These are phyloP conservation scores for Ophiosphaerella korrae DNA, from an alignment of 2,329 filamentous ascomycete genomes.

Conservation along the genomic window DNA sequence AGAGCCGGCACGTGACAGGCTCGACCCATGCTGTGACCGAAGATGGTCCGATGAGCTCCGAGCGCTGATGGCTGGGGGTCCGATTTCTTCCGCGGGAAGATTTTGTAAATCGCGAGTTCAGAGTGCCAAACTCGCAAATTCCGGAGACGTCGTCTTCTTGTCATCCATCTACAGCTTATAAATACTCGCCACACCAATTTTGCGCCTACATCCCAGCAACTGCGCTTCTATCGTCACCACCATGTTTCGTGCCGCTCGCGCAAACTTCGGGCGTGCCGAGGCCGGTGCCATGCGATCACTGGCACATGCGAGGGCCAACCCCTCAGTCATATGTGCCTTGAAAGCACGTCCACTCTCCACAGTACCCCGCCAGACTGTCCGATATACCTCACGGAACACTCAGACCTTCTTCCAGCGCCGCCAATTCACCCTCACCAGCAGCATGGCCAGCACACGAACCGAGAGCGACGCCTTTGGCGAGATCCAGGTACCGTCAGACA, in stretches of 20 bases:
- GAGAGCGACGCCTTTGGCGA: conserved; percentile 99
- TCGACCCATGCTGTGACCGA: neutral
- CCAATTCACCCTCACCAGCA: conserved; percentile 40
- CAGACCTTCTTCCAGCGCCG: conserved; percentile 28
- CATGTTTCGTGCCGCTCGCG: conserved; percentile 44
- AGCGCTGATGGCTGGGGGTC: neutral
- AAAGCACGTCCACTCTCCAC: conserved; percentile 36
- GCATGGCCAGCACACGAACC: conserved; percentile 65
- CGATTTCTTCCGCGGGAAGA: conserved; percentile 5
- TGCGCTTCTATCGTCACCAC: conserved; percentile 1
- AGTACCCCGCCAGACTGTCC: conserved; percentile 20
- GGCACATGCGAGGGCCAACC: conserved; percentile 43
- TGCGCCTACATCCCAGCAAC: conserved; percentile 1
- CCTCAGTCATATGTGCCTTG: conserved; percentile 32
- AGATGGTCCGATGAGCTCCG: neutral
- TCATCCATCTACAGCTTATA: conserved; percentile 5
- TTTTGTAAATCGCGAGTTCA: conserved; percentile 7
- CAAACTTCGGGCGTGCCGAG: conserved; percentile 43
- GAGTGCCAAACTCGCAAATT: conserved; percentile 6
- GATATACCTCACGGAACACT: conserved; percentile 23
- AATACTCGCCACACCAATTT: neutral
- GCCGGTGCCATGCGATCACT: conserved; percentile 38
- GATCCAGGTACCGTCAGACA: conserved; percentile 87
- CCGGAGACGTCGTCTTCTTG: neutral
- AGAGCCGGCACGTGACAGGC: too few species aligned